Percentiles rank a stretch among this genome's conserved stretches.
Evolutionary conservation across 352 stramenopile genomes (phyloP).

Genomic region (Blastocystis hominis): DNA sequence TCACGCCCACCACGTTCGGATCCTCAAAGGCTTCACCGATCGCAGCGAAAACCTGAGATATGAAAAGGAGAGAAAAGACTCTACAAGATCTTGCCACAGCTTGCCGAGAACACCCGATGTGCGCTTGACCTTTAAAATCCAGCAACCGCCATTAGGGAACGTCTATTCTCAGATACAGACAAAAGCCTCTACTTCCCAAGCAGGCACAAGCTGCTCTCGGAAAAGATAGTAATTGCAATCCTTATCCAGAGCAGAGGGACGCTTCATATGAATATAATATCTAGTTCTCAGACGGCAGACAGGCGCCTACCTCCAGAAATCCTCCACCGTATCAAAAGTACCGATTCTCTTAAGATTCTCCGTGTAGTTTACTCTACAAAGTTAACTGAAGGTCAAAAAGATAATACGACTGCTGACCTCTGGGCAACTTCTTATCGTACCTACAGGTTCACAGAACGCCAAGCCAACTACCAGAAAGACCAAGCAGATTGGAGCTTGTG

Average conservation of each 20-base stretch:
- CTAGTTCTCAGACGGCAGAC: slow-evolving; percentile 24
- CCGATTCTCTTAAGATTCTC: slow-evolving; percentile 73
- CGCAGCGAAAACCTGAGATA: slow-evolving; percentile 68
- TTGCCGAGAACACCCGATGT: slow-evolving; percentile 81
- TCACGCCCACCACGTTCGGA: slow-evolving; percentile 79
- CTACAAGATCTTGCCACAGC: slow-evolving; percentile 82
- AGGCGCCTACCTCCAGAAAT: slow-evolving; percentile 74
- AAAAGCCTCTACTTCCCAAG: slow-evolving; percentile 18
- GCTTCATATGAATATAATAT: slow-evolving; percentile 83
- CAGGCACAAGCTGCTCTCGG: slow-evolving; percentile 68
- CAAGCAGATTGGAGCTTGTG: slow-evolving; percentile 76
- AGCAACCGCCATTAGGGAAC: slow-evolving; percentile 81
- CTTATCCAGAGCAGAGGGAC: slow-evolving; percentile 76
- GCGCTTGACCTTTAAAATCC: slow-evolving; percentile 87
- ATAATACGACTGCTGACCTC: slow-evolving; percentile 68
- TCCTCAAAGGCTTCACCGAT: slow-evolving; percentile 80
- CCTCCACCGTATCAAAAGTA: slow-evolving; percentile 78
- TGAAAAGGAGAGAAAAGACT: neutral
- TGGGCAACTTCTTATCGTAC: slow-evolving; percentile 84
- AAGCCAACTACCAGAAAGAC: slow-evolving; percentile 65
- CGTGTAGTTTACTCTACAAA: neutral
- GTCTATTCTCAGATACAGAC: slow-evolving; percentile 59
- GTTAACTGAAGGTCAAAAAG: neutral
- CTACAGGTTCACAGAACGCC: slow-evolving; percentile 61
- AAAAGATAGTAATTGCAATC: slow-evolving; percentile 85